Percentiles rank a stretch among this genome's conserved stretches.
phyloP scores from a whole-genome alignment of 2,329 filamentous ascomycete species.

The Stenocarpella maydis region DNA sequence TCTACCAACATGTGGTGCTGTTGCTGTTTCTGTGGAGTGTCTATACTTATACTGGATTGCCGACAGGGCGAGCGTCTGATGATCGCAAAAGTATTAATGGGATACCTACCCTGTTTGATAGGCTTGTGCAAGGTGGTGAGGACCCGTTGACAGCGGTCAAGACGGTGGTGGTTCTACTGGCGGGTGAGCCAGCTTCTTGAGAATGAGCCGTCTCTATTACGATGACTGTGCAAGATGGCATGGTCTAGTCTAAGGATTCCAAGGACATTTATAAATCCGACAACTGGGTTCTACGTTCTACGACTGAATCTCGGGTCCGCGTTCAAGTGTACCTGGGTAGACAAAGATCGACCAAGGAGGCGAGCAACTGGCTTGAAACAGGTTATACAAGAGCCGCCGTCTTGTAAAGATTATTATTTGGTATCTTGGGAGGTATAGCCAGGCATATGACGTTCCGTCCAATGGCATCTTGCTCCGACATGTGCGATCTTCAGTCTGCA shows the following conservation, averaged over 20 bases:
- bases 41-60: background rate
- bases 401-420: slow-evolving; percentile 18
- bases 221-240: background rate
- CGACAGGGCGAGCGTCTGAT: slow-evolving; percentile 68
- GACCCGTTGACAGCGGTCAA: slow-evolving; percentile 64
- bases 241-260: background rate
- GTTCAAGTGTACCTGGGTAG: background rate
- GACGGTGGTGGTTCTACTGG: slow-evolving; percentile 67
- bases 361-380: background rate
- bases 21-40: background rate
- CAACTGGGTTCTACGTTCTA: too few species aligned
- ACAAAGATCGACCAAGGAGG: background rate
- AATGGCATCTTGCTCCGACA: background rate
- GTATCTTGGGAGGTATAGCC: slow-evolving; percentile 14
- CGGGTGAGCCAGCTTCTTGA: slow-evolving; percentile 47
- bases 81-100: slow-evolving; percentile 61
- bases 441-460: background rate
- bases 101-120: slow-evolving; percentile 68
- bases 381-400: background rate
- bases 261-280: background rate
- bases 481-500: too few species aligned
- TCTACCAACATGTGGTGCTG: slow-evolving; percentile 28
- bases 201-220: background rate
- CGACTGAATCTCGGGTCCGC: background rate
- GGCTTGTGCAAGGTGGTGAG: slow-evolving; percentile 63